Evolutionary conservation across 768 basidiomycete genomes (phyloP).

Genomic region (Tubosaeta sp.): DNA sequence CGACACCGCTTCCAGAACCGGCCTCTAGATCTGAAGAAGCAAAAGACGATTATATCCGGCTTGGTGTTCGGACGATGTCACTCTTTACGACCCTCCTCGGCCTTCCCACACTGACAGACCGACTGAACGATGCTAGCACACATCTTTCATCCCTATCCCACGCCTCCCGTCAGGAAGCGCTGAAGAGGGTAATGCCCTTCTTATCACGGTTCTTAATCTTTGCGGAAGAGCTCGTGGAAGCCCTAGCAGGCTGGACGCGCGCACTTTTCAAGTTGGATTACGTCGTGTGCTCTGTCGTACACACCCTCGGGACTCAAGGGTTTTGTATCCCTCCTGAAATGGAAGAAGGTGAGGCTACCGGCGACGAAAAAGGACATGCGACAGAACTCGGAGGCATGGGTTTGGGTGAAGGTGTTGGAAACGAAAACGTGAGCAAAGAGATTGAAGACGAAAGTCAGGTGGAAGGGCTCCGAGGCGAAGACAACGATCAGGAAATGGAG

Average conservation of each 20-base stretch:
- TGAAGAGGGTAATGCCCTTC: conserved; percentile 69
- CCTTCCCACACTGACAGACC: conserved; percentile 39
- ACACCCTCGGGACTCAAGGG: conserved; percentile 75
- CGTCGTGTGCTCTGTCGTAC: conserved; percentile 69
- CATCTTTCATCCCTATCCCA: conserved; percentile 35
- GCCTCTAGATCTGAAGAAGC: conserved; percentile 27
- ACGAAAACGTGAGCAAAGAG: conserved; percentile 87
- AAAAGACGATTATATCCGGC: conserved; percentile 49
- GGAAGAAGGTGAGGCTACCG: conserved; percentile 46
- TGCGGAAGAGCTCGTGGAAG: conserved; percentile 51
- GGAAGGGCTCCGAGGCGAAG: conserved; percentile 81
- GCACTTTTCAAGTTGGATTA: conserved; percentile 81
- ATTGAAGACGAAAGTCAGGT: conserved; percentile 97
- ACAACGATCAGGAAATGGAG: conserved; percentile 30
- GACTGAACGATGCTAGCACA: conserved; percentile 37
- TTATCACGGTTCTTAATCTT: conserved; percentile 58
- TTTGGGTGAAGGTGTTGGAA: conserved; percentile 82
- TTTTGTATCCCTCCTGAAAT: conserved; percentile 91
- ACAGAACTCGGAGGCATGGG: conserved; percentile 73
- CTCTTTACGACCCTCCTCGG: conserved; percentile 48
- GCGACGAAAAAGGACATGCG: conserved; percentile 36
- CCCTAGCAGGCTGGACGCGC: conserved; percentile 63
- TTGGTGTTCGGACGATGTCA: conserved; percentile 41
- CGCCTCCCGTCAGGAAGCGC: conserved; percentile 28
- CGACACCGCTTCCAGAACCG: neutral